phyloP scores from a whole-genome alignment of 306 rosid species.

The Cucurbita ficifolia region DNA sequence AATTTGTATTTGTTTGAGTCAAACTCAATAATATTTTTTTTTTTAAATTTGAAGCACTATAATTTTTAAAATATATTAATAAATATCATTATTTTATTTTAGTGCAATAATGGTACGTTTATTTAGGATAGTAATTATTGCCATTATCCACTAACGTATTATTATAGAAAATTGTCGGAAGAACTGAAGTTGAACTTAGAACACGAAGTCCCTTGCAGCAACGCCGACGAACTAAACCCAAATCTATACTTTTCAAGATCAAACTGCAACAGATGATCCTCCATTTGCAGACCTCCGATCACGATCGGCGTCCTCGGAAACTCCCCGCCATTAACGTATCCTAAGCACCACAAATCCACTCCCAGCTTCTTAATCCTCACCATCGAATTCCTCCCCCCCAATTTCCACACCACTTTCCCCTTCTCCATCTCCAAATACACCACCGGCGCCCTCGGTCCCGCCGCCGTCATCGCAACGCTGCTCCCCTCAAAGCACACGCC shows the following conservation, averaged over 20 bases:
- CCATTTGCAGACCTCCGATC: conserved; percentile 58
- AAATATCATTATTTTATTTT: too few relatives aligned
- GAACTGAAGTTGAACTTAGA: not conserved
- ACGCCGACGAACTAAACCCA: conserved; percentile 34
- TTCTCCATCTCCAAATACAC: conserved; percentile 38
- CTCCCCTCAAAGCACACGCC: conserved; percentile 17
- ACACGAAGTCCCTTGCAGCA: not conserved
- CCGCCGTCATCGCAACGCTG: conserved; percentile 11
- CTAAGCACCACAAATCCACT: conserved; percentile 39
- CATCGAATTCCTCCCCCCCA: conserved; percentile 45
- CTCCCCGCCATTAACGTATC: conserved; percentile 36
- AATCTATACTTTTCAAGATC: conserved; percentile 30
- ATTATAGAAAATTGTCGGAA: not conserved
- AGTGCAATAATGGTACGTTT: too few relatives aligned
- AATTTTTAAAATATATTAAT: too few relatives aligned
- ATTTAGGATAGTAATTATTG: too few relatives aligned
- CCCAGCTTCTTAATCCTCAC: conserved; percentile 24
- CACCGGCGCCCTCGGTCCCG: conserved; percentile 43
- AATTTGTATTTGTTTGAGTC: too few relatives aligned
- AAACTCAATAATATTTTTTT: too few relatives aligned
- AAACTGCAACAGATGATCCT: conserved; percentile 36
- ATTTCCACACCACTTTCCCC: conserved; percentile 35
- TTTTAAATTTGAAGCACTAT: too few relatives aligned
- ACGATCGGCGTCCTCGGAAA: conserved; percentile 25
- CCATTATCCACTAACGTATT: too few relatives aligned